Conservation (phyloP, 148 eudicot species). For the Cornus florida region DNA sequence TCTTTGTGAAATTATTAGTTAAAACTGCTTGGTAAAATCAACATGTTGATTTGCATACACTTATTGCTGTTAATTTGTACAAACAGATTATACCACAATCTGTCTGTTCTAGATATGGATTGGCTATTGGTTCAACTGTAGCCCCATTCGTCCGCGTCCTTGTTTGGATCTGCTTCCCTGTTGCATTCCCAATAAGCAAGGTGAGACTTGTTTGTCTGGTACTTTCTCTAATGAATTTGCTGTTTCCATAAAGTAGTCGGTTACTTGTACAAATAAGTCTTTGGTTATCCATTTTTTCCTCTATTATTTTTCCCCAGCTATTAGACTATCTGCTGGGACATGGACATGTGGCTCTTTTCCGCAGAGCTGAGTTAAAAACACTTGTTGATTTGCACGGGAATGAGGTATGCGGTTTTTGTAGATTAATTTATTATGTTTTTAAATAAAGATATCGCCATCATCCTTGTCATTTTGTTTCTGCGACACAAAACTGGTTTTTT, state of each 20-base stretch:
- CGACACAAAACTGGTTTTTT: neutral
- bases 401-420: constrained; percentile 35
- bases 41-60: constrained; percentile 2
- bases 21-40: neutral
- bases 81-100: constrained; percentile 96
- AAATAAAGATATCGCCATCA: neutral
- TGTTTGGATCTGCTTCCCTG: constrained; percentile 91
- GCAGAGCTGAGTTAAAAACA: constrained; percentile 64
- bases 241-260: neutral
- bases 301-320: constrained; percentile 39
- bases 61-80: constrained; percentile 12
- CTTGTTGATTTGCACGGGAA: constrained; percentile 63
- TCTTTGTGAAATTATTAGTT: neutral
- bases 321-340: constrained; percentile 61
- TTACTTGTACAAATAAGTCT: neutral
- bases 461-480: neutral
- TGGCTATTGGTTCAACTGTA: constrained; percentile 88
- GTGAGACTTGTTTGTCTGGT: constrained; percentile 27
- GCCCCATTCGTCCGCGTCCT: constrained; percentile 90
- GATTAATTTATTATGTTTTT: neutral
- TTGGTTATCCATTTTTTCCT: constrained; percentile 18
- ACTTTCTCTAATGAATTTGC: neutral
- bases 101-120: constrained; percentile 87
- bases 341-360: constrained; percentile 53
- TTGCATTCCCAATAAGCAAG: constrained; percentile 99